These are phyloP conservation scores for Phalaenopsis aphrodite DNA, from an alignment of 106 monocot genomes.

Conservation along the genomic window DNA sequence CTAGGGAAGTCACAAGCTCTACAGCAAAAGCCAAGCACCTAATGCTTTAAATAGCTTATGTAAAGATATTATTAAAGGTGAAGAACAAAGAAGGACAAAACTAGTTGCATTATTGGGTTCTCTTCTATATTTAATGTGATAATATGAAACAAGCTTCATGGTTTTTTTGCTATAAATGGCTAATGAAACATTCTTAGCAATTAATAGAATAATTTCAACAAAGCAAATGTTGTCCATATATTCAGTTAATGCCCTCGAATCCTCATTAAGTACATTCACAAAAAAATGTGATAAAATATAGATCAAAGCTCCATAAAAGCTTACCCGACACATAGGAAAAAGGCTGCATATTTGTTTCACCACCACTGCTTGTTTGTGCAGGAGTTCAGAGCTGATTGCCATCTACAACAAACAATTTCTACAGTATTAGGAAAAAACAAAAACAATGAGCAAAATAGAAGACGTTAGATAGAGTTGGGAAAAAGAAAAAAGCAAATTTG, in stretches of 20 bases:
- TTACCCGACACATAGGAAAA: slow-evolving; percentile 80
- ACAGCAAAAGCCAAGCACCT: neutral
- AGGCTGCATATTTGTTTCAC: slow-evolving; percentile 75
- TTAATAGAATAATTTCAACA: neutral
- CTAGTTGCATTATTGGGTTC: neutral
- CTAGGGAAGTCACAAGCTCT: neutral
- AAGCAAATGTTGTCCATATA: neutral
- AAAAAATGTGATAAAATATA: neutral
- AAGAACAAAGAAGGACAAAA: neutral
- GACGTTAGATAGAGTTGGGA: neutral
- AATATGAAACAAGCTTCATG: neutral
- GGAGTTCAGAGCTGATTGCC: slow-evolving; percentile 70
- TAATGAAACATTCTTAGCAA: neutral
- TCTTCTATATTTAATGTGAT: neutral
- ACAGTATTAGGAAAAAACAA: slow-evolving; percentile 4
- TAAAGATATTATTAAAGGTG: neutral
- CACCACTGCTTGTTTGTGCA: slow-evolving; percentile 70
- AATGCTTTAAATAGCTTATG: neutral
- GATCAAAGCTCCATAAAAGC: slow-evolving; percentile 11
- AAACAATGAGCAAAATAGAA: neutral
- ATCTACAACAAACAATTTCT: slow-evolving; percentile 42
- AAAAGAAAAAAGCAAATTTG: neutral
- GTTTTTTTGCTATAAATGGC: neutral
- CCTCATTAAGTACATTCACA: neutral
- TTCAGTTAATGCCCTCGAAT: neutral